These are phyloP conservation scores for Exophiala alcalophila DNA, from an alignment of 2,329 filamentous ascomycete species.

Conservation along the genomic window DNA sequence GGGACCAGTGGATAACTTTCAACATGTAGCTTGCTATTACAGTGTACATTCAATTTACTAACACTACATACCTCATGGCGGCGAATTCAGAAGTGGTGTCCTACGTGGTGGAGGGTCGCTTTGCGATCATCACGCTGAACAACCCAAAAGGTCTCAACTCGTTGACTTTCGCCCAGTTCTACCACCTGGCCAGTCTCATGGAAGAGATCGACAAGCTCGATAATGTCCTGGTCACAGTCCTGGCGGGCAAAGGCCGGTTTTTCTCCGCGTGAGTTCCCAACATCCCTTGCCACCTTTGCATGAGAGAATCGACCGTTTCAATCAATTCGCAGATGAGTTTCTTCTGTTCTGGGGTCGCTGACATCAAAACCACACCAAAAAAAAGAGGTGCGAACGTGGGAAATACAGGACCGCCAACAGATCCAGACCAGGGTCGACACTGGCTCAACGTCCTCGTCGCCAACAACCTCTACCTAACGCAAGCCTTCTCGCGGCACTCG, in stretches of 20 bases:
- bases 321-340: background rate
- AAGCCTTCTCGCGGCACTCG: constrained; percentile 85
- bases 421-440: background rate
- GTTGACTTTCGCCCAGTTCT: constrained; percentile 69
- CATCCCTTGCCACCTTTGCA: background rate
- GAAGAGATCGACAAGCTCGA: constrained; percentile 72
- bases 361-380: background rate
- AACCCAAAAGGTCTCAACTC: constrained; percentile 85
- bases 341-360: too few relatives aligned
- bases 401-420: background rate
- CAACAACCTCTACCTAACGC: constrained; percentile 84
- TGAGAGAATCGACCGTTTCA: background rate
- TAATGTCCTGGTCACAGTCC: constrained; percentile 77
- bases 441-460: constrained; percentile 67
- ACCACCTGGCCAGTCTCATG: constrained; percentile 67
- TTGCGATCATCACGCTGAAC: constrained; percentile 83
- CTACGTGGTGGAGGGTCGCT: constrained; percentile 62
- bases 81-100: too few relatives aligned
- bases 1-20: too few relatives aligned
- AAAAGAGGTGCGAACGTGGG: constrained; percentile 2
- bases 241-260: constrained; percentile 74
- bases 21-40: too few relatives aligned
- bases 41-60: too few relatives aligned
- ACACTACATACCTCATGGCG: too few relatives aligned
- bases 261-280: constrained; percentile 76